A percentile compares a stretch with the other conserved stretches of the same genome.
Evolutionary conservation across 306 rosid species (phyloP).

Genomic region (Cicer arietinum): DNA sequence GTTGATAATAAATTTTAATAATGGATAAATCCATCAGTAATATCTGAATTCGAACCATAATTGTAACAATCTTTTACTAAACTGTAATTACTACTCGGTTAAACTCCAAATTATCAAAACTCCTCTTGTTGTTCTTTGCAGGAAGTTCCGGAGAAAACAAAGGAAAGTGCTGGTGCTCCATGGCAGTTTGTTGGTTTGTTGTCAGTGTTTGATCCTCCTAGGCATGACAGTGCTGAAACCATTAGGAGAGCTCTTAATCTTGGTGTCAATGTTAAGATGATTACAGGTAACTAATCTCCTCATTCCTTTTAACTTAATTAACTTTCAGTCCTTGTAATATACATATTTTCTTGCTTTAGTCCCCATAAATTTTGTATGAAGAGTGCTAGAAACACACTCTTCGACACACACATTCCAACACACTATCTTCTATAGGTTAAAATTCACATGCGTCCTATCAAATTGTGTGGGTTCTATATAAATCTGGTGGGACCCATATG

Average conservation of each 20-base stretch:
- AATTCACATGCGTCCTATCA: too few species aligned
- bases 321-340: background rate
- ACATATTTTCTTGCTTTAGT: background rate
- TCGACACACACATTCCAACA: too few species aligned
- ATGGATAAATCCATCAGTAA: too few species aligned
- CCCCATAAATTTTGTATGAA: background rate
- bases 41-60: too few species aligned
- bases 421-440: too few species aligned
- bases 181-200: slow-evolving; percentile 95
- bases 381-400: too few species aligned
- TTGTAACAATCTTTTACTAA: too few species aligned
- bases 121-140: slow-evolving; percentile 33
- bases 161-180: slow-evolving; percentile 86
- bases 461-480: too few species aligned
- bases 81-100: too few species aligned
- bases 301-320: background rate
- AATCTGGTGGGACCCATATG: too few species aligned
- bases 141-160: slow-evolving; percentile 85
- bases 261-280: slow-evolving; percentile 99
- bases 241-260: slow-evolving; percentile 90
- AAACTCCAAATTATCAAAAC: too few species aligned
- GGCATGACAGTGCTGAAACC: slow-evolving; percentile 99
- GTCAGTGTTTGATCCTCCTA: slow-evolving; percentile 94
- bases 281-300: slow-evolving; percentile 68
- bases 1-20: too few species aligned